These are phyloP conservation scores for Protoeuglena noctilucae DNA, from an alignment of 139 green algal species.

Conservation along the genomic window DNA sequence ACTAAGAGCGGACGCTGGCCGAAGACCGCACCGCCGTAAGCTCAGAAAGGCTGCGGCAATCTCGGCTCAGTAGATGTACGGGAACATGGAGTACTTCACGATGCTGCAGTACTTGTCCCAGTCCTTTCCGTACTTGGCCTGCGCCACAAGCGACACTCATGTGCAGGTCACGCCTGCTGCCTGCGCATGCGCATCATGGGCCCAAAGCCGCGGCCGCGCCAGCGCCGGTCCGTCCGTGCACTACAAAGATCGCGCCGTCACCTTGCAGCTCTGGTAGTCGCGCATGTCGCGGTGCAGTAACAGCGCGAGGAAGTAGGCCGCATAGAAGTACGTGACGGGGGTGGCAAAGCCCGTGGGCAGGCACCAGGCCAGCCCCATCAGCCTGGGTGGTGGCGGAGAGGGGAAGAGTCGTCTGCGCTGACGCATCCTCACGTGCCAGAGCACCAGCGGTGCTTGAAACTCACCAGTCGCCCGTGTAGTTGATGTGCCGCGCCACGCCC, in stretches of 20 bases:
- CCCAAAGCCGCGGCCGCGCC: too few relatives aligned
- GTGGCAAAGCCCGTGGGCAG: constrained; percentile 63
- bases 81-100: constrained; percentile 77
- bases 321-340: constrained; percentile 89
- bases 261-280: not conserved
- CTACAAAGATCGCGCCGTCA: too few relatives aligned
- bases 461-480: constrained; percentile 85
- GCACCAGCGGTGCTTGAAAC: constrained; percentile 1
- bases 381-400: not conserved
- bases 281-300: constrained; percentile 3
- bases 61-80: constrained; percentile 65
- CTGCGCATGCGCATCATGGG: too few relatives aligned
- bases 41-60: too few relatives aligned
- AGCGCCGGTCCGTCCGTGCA: too few relatives aligned
- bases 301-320: constrained; percentile 80
- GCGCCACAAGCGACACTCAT: too few relatives aligned
- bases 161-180: too few relatives aligned
- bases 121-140: constrained; percentile 93
- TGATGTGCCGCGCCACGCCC: constrained; percentile 77
- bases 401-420: not conserved
- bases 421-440: not conserved
- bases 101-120: constrained; percentile 86
- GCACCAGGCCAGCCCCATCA: constrained; percentile 64
- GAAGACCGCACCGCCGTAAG: too few relatives aligned
- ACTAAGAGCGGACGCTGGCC: too few relatives aligned